Evolutionary conservation across 768 basidiomycete genomes (phyloP).

Genomic region (Mycena haematopus): DNA sequence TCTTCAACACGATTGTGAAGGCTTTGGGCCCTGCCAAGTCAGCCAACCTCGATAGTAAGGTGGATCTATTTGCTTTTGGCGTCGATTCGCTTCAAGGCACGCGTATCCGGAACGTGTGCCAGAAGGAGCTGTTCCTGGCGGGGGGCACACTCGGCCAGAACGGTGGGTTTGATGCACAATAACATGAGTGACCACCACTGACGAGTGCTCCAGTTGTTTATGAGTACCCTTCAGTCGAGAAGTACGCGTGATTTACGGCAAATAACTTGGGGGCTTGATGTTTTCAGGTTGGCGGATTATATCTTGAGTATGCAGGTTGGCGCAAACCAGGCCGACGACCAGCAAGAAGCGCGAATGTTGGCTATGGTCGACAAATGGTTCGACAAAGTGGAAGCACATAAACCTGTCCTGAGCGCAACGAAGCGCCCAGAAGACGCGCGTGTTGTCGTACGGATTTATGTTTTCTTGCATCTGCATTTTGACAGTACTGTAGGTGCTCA

Average conservation of each 20-base stretch:
- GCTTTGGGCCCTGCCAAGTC: constrained; percentile 42
- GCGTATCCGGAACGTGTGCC: constrained; percentile 54
- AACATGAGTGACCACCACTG: not conserved
- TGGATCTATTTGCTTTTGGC: constrained; percentile 54
- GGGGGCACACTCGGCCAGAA: constrained; percentile 44
- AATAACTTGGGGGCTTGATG: not conserved
- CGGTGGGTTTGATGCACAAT: constrained; percentile 18
- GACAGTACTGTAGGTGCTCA: constrained; percentile 45
- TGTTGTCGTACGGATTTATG: constrained; percentile 21
- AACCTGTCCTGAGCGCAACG: constrained; percentile 12
- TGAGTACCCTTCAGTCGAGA: constrained; percentile 52
- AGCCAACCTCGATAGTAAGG: constrained; percentile 37
- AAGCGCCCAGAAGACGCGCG: constrained; percentile 23
- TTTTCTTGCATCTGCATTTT: not conserved
- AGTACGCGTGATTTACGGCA: constrained; percentile 34
- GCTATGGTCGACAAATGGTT: constrained; percentile 52
- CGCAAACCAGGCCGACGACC: constrained; percentile 28
- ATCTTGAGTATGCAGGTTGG: constrained; percentile 45
- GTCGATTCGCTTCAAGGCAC: constrained; percentile 61
- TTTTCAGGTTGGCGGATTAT: constrained; percentile 46
- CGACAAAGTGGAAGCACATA: constrained; percentile 23
- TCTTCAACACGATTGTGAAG: constrained; percentile 41
- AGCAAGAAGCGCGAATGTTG: constrained; percentile 48
- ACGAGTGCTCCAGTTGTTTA: constrained; percentile 48
- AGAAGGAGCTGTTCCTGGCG: constrained; percentile 45